Base-by-base conservation (phyloP, 2,329 filamentous ascomycete species). In the Microascus cirrosus region DNA sequence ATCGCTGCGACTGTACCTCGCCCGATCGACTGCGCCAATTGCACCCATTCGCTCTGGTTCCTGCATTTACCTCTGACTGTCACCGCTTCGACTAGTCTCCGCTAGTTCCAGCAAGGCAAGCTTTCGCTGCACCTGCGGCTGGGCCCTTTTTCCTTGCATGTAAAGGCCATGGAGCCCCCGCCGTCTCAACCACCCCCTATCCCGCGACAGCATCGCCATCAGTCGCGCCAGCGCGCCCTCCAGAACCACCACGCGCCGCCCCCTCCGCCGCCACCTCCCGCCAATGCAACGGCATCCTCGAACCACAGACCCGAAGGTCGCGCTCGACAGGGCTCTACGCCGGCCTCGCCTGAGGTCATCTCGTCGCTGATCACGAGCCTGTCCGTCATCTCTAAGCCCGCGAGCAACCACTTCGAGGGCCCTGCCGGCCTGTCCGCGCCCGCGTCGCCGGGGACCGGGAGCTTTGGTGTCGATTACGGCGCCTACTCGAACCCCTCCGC, bases 401-500 rank as follows among this genome's bases (percentile, higher is more conserved):
- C 86, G 58, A 83, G 80, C 68, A 77, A 81, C 60, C 85, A 89
- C 67, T 90, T 90, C 67, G 87, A 91, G 64, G 77, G 77, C 55
- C 72, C 76, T 24, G 69, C 70, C 60, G 70, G 73, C 15, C 72
- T 75, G 36, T 70, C 72, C 28, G 64, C 42, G 28, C 59, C 42
- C 64, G 60, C 45, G 20, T 24, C 45, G n/a, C 65, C 73, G 8
- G 66, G 63, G 45, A 71, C 71, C 7, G 79, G 79, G 51, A 80
- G 79, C 60, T 89, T 88, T 68, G 86, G 87, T 53, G 81, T 89
- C 71, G 87, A 89, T 67, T 90, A 90, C 77, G 83, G 85, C 60
- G 79, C 83, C 60, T 86, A 82, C 69, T 74, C 78, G 55, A 73
- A 78, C 53, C 74, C 79, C 4, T 73, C 75, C 20, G 72, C 77